phyloP scores from a whole-genome alignment of 441 rosid genomes.

The Aquilaria agallochum region DNA sequence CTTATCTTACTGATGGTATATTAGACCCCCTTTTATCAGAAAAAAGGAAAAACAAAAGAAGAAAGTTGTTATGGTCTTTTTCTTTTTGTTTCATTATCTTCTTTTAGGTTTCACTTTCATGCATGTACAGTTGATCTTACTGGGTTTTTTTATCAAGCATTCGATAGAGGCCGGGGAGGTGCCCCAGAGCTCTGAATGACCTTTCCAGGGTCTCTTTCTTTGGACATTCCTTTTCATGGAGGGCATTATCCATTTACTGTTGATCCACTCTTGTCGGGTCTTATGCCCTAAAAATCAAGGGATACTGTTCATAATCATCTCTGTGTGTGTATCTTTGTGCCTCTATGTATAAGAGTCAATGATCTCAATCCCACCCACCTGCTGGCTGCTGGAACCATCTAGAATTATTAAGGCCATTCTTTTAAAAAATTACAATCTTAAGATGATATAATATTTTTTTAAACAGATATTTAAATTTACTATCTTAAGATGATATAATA shows the following conservation, averaged over 20 bases:
- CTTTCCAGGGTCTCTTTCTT: background rate
- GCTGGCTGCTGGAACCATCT: constrained; percentile 19
- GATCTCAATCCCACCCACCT: background rate
- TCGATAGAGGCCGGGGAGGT: background rate
- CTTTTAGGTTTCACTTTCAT: constrained; percentile 17
- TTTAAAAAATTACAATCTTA: too few species aligned
- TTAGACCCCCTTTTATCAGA: background rate
- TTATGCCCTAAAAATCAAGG: constrained; percentile 28
- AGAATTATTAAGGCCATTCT: constrained; percentile 15
- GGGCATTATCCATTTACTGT: constrained; percentile 31
- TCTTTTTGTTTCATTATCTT: constrained; percentile 2
- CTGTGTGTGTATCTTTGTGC: background rate
- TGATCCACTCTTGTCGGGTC: constrained; percentile 29
- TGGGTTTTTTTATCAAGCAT: background rate
- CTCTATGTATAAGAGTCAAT: background rate
- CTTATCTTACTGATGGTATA: background rate
- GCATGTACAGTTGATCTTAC: constrained; percentile 9
- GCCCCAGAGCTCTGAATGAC: constrained; percentile 12
- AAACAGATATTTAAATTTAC: too few species aligned
- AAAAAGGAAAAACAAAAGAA: background rate
- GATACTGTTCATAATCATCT: constrained; percentile 13
- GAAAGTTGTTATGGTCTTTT: constrained; percentile 16
- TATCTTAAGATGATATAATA: too few species aligned
- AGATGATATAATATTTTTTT: too few species aligned
- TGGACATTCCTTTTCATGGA: constrained; percentile 4